Base-by-base conservation (phyloP, 305 asterid genomes). In the Solanum hybrid region DNA sequence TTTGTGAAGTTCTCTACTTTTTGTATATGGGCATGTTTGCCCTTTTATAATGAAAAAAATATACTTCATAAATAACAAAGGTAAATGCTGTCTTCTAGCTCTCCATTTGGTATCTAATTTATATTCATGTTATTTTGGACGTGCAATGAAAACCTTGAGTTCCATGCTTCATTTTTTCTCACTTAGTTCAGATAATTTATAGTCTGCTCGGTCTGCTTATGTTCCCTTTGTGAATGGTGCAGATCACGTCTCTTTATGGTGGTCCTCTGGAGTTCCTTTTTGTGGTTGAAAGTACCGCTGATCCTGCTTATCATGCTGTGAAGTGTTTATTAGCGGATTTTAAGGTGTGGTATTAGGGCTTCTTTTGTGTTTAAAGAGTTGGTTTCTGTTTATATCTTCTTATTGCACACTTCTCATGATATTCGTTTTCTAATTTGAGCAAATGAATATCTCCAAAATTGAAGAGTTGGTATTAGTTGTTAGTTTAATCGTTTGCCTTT, bases 181-280 rank as follows among this genome's bases (percentile, higher is more conserved):
- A 51, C 26, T 26, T 35, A 64, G 76, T 14, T 75, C 85, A 69
- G 34, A 64, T 81, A 35, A n/a, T 60, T 79, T 60, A 51, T 69
- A 42, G 3, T 71, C 79, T 89, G 81, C 56, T 46, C 6, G 80
- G 81, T 73, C 91, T 87, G 75, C 38, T 88, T 77, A 27, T 60
- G 75, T 82, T 87, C 72, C 78, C 84, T 90, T 89, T 73, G 71
- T 92, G 88, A 89, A 91, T 92, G 88, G 88, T 92, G 92, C 98
- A 97, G 99, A 93, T 96, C 90, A 97, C 99, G 75, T 96, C 97
- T 91, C 94, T 97, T 89, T 96, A 96, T 91, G 99, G 99, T 32
- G 99, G 99, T 79, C 98, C 98, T 22, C 46, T 96, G 93, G 98
- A 97, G 90, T 97, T 96, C 92, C 96, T 96, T 87, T 97, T 97